Evolutionary conservation across 2,329 filamentous ascomycete species (phyloP).

Genomic region (Daldinia sp.): DNA sequence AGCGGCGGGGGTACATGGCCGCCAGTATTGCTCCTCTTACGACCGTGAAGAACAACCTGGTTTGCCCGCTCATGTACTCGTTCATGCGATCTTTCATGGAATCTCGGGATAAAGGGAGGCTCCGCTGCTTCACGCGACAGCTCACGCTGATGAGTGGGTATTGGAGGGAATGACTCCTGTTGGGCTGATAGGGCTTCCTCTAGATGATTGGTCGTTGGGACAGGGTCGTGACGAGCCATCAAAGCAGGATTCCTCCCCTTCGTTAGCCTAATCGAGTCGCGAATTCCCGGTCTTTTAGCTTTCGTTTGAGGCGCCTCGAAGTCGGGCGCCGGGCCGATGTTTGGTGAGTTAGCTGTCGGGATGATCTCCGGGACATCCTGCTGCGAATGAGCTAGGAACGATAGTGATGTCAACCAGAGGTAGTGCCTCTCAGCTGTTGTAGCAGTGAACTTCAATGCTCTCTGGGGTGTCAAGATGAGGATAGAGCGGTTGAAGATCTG

Average conservation of each 20-base stretch:
- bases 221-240: constrained; percentile 52
- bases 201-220: constrained; percentile 54
- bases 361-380: constrained; percentile 82
- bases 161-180: constrained; percentile 49
- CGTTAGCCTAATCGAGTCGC: constrained; percentile 89
- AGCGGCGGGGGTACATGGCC: constrained; percentile 77
- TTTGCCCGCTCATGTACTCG: constrained; percentile 59
- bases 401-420: constrained; percentile 92
- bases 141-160: constrained; percentile 60
- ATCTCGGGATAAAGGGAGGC: constrained; percentile 78
- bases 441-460: constrained; percentile 95
- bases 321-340: constrained; percentile 59
- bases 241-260: constrained; percentile 72
- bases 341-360: constrained; percentile 57
- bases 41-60: constrained; percentile 70
- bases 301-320: constrained; percentile 64
- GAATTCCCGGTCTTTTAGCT: constrained; percentile 70
- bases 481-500: constrained; percentile 91
- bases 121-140: constrained; percentile 72
- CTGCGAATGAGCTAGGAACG: constrained; percentile 91
- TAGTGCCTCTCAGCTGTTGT: constrained; percentile 87
- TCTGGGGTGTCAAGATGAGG: constrained; percentile 90
- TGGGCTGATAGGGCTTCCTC: constrained; percentile 55
- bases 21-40: constrained; percentile 91
- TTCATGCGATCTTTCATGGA: constrained; percentile 67